phyloP scores from a whole-genome alignment of 176 grass and related monocot genomes.

The Hsuehochloa calcarea region DNA sequence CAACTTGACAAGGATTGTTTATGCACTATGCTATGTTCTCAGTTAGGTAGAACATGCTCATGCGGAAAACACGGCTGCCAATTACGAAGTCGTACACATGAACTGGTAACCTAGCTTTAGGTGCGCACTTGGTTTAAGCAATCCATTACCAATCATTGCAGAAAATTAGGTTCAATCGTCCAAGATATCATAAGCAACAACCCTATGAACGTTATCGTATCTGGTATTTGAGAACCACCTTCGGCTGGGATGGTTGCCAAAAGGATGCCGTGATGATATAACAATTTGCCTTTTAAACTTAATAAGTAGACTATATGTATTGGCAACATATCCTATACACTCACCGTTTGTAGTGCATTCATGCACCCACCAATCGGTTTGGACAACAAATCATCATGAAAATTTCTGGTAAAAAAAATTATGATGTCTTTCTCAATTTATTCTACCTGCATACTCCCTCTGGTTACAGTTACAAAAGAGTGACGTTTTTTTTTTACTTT shows the following conservation, averaged over 20 bases:
- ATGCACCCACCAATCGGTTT: too few species aligned
- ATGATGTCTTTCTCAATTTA: too few species aligned
- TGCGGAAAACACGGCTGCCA: background rate
- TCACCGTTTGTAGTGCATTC: too few species aligned
- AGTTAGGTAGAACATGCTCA: constrained; percentile 36
- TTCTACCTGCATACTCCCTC: too few species aligned
- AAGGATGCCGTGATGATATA: background rate
- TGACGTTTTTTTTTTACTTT: too few species aligned
- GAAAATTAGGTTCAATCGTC: constrained; percentile 12
- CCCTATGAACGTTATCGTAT: background rate
- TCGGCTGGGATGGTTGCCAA: background rate
- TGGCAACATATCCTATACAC: too few species aligned
- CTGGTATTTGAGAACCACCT: background rate
- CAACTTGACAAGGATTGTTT: background rate
- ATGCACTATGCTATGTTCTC: background rate
- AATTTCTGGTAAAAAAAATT: too few species aligned
- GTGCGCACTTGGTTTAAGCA: constrained; percentile 13
- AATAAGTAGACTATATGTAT: too few species aligned
- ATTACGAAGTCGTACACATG: background rate
- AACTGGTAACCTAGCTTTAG: background rate
- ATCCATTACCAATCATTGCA: background rate
- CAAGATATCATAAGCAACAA: background rate
- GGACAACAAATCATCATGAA: too few species aligned
- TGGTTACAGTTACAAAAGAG: too few species aligned
- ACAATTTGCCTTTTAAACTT: background rate